Evolutionary conservation across 352 stramenopile genomes (phyloP).

Genomic region (Phytophthora meadii): DNA sequence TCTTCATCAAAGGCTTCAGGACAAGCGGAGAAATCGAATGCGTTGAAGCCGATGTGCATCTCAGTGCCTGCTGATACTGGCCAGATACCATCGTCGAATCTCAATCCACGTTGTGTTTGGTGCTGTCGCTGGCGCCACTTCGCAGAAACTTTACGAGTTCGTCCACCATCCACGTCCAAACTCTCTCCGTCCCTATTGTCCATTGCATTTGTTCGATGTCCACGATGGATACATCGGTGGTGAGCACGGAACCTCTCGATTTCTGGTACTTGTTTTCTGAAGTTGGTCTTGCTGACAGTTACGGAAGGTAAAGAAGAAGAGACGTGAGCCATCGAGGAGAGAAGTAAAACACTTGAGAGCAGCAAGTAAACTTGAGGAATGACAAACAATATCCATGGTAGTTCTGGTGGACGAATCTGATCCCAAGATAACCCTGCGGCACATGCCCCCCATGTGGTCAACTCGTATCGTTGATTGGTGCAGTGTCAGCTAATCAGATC

Average conservation of each 20-base stretch:
- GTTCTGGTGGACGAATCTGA: not conserved
- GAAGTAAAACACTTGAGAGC: not conserved
- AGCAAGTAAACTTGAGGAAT: not conserved
- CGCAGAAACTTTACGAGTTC: not conserved
- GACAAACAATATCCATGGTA: not conserved
- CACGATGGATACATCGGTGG: not conserved
- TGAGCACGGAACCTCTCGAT: not conserved
- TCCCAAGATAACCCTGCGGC: not conserved
- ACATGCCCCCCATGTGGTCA: not conserved
- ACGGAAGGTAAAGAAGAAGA: not conserved
- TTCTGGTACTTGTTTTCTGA: not conserved
- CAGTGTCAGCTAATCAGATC: not conserved
- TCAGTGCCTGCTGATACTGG: not conserved
- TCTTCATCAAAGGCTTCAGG: not conserved
- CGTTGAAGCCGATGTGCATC: not conserved
- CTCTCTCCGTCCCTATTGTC: not conserved
- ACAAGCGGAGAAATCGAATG: not conserved
- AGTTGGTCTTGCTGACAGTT: not conserved
- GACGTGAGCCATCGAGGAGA: not conserved
- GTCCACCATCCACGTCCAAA: not conserved
- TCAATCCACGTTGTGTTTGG: not conserved
- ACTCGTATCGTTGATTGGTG: constrained; percentile 1
- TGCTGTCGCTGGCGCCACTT: not conserved
- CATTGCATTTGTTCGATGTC: not conserved
- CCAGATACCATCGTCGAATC: not conserved